Evolutionary conservation across 441 rosid genomes (phyloP), one percentile per base, ranked within the genome.

Genomic region (Pelargonium cotyledonis): DNA sequence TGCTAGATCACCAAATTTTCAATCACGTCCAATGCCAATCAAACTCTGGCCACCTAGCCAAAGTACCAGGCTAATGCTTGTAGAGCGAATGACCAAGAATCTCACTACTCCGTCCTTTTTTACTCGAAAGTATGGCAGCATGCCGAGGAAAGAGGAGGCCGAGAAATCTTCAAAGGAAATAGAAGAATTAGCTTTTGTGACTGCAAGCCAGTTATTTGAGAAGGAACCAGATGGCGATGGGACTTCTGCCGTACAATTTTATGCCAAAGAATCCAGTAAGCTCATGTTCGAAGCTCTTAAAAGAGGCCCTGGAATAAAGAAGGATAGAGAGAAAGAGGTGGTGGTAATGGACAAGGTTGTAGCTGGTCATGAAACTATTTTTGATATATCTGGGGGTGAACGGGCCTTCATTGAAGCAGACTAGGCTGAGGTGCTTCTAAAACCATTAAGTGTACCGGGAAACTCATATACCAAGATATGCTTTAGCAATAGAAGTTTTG

Each of bases 401-500:
- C 82, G 99, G 15, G 80, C 85, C 63, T 91, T 90, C 75, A 87
- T 94, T 44, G 96, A 89, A 63, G 95, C 89, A 3, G 80, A 82
- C 49, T 96, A 94, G 72, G 94, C 96, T 70, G 92, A 86, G 81
- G 86, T 84, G 69, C 85, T 90, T 76, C 83, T 94, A 44, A 81
- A 69, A 68, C 97, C 97, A 0, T 77, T 94, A 70, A 87, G 73
- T 83, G 91, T 84, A 51, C 85, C 83, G 46, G 91, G 91, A 2
- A 91, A 86, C 77, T 82, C 76, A 38, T 94, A 84, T 80, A 78
- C 80, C 70, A 87, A 85, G 81, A 83, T 94, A 75, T 88, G 99
- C 78, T 91, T 94, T 76, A 91, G 99, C 75, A 94, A 90, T 72
- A 85, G 89, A 83, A 94, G 97, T 86, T 94, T 90, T 62, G 89